Base-by-base conservation (phyloP, 2,329 filamentous ascomycete genomes). In the Diaporthe citriasiana region DNA sequence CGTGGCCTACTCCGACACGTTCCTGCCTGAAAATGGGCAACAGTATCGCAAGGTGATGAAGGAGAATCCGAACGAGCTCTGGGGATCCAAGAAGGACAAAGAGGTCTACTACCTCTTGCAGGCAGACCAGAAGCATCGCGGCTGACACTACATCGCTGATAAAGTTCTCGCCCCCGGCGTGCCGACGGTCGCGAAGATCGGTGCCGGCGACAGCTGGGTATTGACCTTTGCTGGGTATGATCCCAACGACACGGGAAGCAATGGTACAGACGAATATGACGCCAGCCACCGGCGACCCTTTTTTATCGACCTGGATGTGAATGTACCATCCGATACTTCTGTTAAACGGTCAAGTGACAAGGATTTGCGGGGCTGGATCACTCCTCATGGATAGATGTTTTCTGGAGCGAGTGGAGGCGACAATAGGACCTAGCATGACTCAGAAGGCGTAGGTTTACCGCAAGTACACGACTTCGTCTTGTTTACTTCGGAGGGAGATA, bases 221-320 rank as follows among this genome's bases (percentile, higher is more conserved):
- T 17, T 56, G 53, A 56, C 53, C 6, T 56, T 56, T 35, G 27
- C 30, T 35, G 53, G 53, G 53, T 56, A 56, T 35, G 7, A 35
- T 35, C 27, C 33, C 19, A 30, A 30, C 35, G 53, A 56, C 27
- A 35, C 53, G 13, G 27, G 27, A 3, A 19, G 27, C 53, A 56
- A 56, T 22, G 53, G 53, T 17, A 56, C 53, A 22, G 19, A 35
- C 17, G 27, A 56, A 22, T 56, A 56, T 56, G 53, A 22, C 8
- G 53, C 27, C 30, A 56, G 33, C 15, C 15, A 35, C 15, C 53
- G 53, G 53, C 53, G 53, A 27, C 53, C 53, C 17, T 56, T 56
- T 30, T 56, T 35, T 9, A 35, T 56, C 53, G 53, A 56, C 53
- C 53, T 56, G 53, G 53, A 56, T 56, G 53, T 56, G 53, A 56